Base-by-base conservation (phyloP, 2,329 filamentous ascomycete species). In the Neofusicoccum umdonicola region DNA sequence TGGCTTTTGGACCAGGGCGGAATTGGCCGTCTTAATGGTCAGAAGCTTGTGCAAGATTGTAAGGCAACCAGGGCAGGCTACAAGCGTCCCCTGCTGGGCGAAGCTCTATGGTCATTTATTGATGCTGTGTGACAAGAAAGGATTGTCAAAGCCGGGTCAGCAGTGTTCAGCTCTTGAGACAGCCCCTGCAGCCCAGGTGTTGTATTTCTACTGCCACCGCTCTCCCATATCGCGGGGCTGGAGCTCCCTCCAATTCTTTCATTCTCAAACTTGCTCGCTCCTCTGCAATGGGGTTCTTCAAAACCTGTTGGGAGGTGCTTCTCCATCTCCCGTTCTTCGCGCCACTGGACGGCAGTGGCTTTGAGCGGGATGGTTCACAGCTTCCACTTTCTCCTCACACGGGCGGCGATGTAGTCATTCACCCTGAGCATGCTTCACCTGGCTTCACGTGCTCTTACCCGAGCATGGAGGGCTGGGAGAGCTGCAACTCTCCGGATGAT, bases 361-460 rank as follows among this genome's bases (percentile, higher is more conserved):
- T 57, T 12, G 62, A 64, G 3, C 42, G 42, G 44, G 50, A 64
- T 35, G 34, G 41, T 42, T 39, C 42, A 11, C 62, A 64, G 51
- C 50, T 56, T 52, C 62, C 62, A 41, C 39, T 64, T 17, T 41
- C 50, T 12, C 41, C 54, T 39, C 8, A 13, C 15, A 22, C 39
- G 39, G 11, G 34, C 39, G 42, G 34, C 15, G 51, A 34, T 12
- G 17, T 57, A 12, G 15, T 47, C n/a, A 34, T 54, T 9, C 42
- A 41, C 27, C 62, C 62, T 3, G 39, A 56, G 8, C 27, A 64
- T 57, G 62, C 62, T 56, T 64, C 62, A 4, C 50, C 50, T 47
- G 62, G 62, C 52, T 71, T 71, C 65, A 62, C 63, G 37, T 74
- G 71, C 58, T 50, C 50, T 13, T 71, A 70, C 64, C 71, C 71